Evolutionary conservation across 257 asterid species (phyloP), one percentile per base, ranked within the genome.

Genomic region (Linderniella brevidens): DNA sequence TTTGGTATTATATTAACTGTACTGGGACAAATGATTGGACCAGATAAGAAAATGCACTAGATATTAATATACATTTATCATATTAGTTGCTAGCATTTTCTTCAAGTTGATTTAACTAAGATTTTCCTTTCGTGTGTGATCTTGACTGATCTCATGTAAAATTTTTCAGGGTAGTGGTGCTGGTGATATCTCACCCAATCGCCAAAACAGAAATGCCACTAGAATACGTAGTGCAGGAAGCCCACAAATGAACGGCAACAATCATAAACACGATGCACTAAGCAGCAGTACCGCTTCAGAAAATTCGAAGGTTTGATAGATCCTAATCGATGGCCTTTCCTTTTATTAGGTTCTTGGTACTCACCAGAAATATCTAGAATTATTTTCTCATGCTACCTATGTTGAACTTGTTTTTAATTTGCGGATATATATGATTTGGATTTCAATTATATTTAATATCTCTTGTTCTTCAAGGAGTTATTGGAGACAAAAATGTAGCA

Each of bases 401-500:
- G 36, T 51, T 56, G 54, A 35, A 46, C 54, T 43, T 37, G 52
- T 25, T 25, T 25, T 25, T 25, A 25, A 25, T 25, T 25, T 25
- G 32, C 32, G 32, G 32, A 3, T 25, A n/a, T n/a, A n/a, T n/a
- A n/a, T 25, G 6, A 25, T 25, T 25, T 25, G 32, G 32, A 25
- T 25, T 25, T 25, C 32, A 25, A 25, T 25, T 25, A 25, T 25
- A 6, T 6, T 25, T 25, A 3, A 25, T 25, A 3, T 25, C 32
- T n/a, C n/a, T n/a, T n/a, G n/a, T n/a, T n/a, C n/a, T n/a, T n/a
- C n/a, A n/a, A n/a, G 99, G 96, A 90, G 70, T 70, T 75, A 64
- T 58, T 76, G 63, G 82, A 77, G 64, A 66, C 72, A 49, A 59
- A 67, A 58, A 94, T 76, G 57, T 93, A 79, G 54, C 80, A 76